A percentile compares a stretch with the other conserved stretches of the same genome.
Evolutionary conservation across 257 asterid genomes (phyloP).

Genomic region (Schizonepeta tenuifolia): DNA sequence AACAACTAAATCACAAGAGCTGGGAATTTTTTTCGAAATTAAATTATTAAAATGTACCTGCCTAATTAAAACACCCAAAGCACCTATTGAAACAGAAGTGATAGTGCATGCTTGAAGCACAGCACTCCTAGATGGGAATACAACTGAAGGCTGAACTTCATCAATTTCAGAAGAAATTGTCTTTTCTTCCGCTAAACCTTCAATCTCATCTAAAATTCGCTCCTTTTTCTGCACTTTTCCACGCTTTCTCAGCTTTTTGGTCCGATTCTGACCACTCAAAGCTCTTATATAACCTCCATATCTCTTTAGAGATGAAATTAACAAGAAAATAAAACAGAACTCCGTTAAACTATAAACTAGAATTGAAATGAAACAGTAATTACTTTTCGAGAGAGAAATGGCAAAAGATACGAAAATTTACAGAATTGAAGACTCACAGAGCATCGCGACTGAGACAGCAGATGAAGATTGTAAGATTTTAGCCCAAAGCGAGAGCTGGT

Average conservation of each 20-base stretch:
- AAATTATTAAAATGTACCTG: slow-evolving; percentile 52
- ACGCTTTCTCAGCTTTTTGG: slow-evolving; percentile 49
- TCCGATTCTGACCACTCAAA: slow-evolving; percentile 56
- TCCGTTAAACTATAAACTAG: not conserved
- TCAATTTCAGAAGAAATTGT: slow-evolving; percentile 22
- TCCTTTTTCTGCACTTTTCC: slow-evolving; percentile 39
- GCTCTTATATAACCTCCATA: slow-evolving; percentile 42
- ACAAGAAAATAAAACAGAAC: not conserved
- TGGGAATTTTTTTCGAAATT: not conserved
- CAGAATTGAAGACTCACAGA: slow-evolving; percentile 49
- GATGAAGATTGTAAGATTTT: slow-evolving; percentile 35
- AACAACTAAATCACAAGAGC: slow-evolving; percentile 1
- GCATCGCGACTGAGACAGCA: slow-evolving; percentile 30
- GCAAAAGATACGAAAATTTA: not conserved
- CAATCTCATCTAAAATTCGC: slow-evolving; percentile 37
- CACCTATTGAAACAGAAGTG: slow-evolving; percentile 67
- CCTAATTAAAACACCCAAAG: slow-evolving; percentile 64
- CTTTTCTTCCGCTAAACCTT: slow-evolving; percentile 32
- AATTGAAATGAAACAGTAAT: not conserved
- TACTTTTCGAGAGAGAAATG: not conserved
- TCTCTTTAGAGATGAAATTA: slow-evolving; percentile 39
- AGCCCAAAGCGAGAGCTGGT: slow-evolving; percentile 31
- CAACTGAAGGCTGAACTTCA: slow-evolving; percentile 40
- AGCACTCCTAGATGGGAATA: slow-evolving; percentile 59
- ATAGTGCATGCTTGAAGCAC: slow-evolving; percentile 85